Evolutionary conservation across 1,284 basidiomycete genomes (phyloP).

Genomic region (Trametes versicolor): DNA sequence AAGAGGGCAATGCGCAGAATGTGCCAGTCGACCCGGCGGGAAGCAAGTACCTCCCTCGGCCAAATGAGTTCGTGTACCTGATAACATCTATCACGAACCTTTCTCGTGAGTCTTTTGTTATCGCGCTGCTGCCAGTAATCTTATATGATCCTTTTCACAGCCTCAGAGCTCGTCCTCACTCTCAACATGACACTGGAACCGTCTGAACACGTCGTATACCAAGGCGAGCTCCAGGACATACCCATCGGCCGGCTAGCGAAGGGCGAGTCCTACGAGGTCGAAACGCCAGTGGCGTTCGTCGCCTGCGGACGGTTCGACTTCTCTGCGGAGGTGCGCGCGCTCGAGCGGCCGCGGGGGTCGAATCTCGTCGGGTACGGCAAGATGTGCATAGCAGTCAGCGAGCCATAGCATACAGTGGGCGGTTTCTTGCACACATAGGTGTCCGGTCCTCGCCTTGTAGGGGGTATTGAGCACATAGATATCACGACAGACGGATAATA

Average conservation of each 20-base stretch:
- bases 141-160: slow-evolving; percentile 46
- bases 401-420: slow-evolving; percentile 17
- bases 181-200: slow-evolving; percentile 66
- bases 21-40: slow-evolving; percentile 41
- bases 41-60: slow-evolving; percentile 56
- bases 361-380: slow-evolving; percentile 35
- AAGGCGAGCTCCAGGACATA: slow-evolving; percentile 70
- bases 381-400: slow-evolving; percentile 34
- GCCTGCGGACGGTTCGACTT: slow-evolving; percentile 79
- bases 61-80: slow-evolving; percentile 69
- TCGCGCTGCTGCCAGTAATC: slow-evolving; percentile 4
- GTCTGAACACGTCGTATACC: slow-evolving; percentile 71
- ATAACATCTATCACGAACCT: slow-evolving; percentile 67
- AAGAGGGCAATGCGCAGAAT: slow-evolving; percentile 40
- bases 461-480: slow-evolving; percentile 18
- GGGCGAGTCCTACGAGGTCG: slow-evolving; percentile 62
- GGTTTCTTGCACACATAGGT: neutral
- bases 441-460: neutral
- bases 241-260: slow-evolving; percentile 64
- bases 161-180: slow-evolving; percentile 58
- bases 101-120: slow-evolving; percentile 53
- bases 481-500: slow-evolving; percentile 27
- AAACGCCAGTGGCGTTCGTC: slow-evolving; percentile 77
- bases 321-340: slow-evolving; percentile 60
- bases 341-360: slow-evolving; percentile 25